Evolutionary conservation across 73 alveolate genomes (phyloP).

Genomic region (Paramecium caudatum): DNA sequence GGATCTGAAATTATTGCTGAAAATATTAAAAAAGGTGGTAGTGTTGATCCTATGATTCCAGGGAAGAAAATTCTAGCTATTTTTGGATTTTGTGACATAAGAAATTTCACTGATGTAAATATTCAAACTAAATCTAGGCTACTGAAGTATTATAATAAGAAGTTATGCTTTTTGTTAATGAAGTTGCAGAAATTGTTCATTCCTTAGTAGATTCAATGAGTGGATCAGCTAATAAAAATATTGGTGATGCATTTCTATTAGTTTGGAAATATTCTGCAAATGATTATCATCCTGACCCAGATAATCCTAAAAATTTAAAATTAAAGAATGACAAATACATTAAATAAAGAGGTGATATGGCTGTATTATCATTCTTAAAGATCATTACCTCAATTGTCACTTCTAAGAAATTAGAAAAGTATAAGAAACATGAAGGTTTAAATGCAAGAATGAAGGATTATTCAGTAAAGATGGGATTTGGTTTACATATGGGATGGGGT

Average conservation of each 20-base stretch:
- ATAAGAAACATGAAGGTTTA: constrained; percentile 82
- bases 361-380: constrained; percentile 82
- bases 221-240: constrained; percentile 98
- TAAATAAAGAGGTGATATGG: constrained; percentile 80
- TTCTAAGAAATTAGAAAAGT: constrained; percentile 83
- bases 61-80: constrained; percentile 95
- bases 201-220: constrained; percentile 87
- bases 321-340: constrained; percentile 70
- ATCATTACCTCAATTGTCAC: constrained; percentile 84
- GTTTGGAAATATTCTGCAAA: constrained; percentile 95
- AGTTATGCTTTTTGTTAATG: constrained; percentile 98
- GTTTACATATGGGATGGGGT: constrained; percentile 97
- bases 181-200: constrained; percentile 97
- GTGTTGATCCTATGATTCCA: constrained; percentile 97
- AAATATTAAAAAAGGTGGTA: constrained; percentile 94
- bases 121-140: constrained; percentile 41
- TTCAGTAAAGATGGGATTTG: constrained; percentile 95
- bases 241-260: constrained; percentile 98
- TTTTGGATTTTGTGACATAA: constrained; percentile 98
- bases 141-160: constrained; percentile 97
- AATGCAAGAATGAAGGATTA: constrained; percentile 86
- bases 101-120: constrained; percentile 93
- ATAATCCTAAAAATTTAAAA: constrained; percentile 78
- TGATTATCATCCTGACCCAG: constrained; percentile 84
- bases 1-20: constrained; percentile 97